Evolutionary conservation across 2,329 filamentous ascomycete genomes (phyloP).

Genomic region (Epicoccum sorghinum): DNA sequence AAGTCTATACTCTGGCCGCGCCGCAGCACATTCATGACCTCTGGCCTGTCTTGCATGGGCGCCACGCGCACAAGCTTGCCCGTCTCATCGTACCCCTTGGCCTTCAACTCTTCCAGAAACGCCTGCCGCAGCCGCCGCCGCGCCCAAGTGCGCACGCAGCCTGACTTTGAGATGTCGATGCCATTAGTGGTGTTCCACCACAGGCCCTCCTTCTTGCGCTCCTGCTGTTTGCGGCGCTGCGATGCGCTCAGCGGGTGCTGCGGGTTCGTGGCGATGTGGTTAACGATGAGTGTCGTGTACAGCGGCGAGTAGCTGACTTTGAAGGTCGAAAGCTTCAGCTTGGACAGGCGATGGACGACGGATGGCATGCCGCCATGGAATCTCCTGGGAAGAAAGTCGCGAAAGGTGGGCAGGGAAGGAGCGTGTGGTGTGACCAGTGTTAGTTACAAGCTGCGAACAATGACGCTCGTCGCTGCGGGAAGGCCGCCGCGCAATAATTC

Average conservation of each 20-base stretch:
- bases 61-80: conserved; percentile 27
- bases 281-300: conserved; percentile 33
- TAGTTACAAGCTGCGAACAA: background rate
- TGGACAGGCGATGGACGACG: conserved; percentile 18
- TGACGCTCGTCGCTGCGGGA: conserved; percentile 1
- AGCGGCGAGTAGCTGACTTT: conserved; percentile 29
- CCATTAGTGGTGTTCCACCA: conserved; percentile 42
- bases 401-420: background rate
- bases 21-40: conserved; percentile 8
- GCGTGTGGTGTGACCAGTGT: background rate
- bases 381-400: background rate
- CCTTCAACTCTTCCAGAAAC: conserved; percentile 36
- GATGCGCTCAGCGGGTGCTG: conserved; percentile 36
- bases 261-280: conserved; percentile 27
- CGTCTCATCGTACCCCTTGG: conserved; percentile 35
- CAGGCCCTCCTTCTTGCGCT: conserved; percentile 33
- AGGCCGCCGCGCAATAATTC: background rate
- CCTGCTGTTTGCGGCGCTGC: conserved; percentile 24
- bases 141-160: conserved; percentile 41
- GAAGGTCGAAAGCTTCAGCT: conserved; percentile 20
- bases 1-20: conserved; percentile 17
- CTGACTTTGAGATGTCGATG: conserved; percentile 35
- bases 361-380: conserved; percentile 24
- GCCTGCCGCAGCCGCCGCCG: conserved; percentile 39
- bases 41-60: background rate